These are phyloP conservation scores for Oenanthe javanica DNA, from an alignment of 140 eudicot species.

Conservation along the genomic window DNA sequence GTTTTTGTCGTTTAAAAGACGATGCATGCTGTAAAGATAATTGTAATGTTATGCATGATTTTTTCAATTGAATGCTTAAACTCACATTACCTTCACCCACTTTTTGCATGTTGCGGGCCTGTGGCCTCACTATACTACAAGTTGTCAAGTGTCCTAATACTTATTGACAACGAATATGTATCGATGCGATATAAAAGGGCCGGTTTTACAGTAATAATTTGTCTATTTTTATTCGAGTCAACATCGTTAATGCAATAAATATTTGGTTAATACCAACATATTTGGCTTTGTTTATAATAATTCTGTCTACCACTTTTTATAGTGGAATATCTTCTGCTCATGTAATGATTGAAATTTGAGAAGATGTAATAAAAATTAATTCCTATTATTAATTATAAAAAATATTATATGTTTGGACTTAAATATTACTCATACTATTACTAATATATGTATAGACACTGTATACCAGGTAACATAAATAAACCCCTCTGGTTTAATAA, in stretches of 20 bases:
- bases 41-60: not conserved
- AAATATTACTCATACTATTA: no score
- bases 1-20: constrained; percentile 1
- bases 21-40: not conserved
- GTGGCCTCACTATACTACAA: not conserved
- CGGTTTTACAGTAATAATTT: not conserved
- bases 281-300: no score
- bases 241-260: not conserved
- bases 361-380: no score
- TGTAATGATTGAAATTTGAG: no score
- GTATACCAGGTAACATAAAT: no score
- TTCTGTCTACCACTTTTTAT: no score
- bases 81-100: not conserved
- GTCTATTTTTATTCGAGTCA: not conserved
- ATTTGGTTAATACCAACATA: no score
- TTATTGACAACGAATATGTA: not conserved
- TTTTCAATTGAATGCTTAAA: not conserved
- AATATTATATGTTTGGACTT: no score
- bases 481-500: no score
- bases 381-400: no score
- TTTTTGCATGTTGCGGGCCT: not conserved
- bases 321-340: no score
- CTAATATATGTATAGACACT: no score
- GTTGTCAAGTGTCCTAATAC: not conserved
- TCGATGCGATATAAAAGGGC: not conserved